Conservation (phyloP, 768 basidiomycete species). For the Astraeus odoratus region DNA sequence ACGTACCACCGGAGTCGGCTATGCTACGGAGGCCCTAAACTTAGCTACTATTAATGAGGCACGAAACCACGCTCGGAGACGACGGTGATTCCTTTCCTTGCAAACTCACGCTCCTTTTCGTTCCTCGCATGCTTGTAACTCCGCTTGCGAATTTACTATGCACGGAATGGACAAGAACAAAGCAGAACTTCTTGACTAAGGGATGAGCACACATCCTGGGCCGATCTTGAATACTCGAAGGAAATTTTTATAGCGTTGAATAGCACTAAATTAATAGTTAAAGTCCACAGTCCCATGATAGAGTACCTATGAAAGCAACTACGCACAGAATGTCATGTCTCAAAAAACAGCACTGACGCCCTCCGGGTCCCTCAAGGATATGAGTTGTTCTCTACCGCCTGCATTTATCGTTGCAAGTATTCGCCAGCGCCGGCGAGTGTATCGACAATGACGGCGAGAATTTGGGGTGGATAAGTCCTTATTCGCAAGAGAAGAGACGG, state of each 20-base stretch:
- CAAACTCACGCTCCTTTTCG: conserved; percentile 64
- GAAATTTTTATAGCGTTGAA: conserved; percentile 74
- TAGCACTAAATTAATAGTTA: conserved; percentile 43
- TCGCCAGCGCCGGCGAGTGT: conserved; percentile 60
- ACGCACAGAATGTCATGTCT: conserved; percentile 80
- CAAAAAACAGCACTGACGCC: conserved; percentile 63
- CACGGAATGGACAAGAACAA: conserved; percentile 38
- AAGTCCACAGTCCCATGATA: background rate
- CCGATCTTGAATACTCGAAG: conserved; percentile 42
- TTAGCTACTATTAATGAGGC: conserved; percentile 68
- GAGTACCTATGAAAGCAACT: background rate
- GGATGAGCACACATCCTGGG: conserved; percentile 33
- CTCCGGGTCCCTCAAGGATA: conserved; percentile 54
- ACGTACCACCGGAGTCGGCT: conserved; percentile 2
- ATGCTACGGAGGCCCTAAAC: conserved; percentile 38
- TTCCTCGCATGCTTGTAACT: conserved; percentile 77
- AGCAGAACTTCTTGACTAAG: conserved; percentile 29
- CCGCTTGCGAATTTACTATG: conserved; percentile 60
- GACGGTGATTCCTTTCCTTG: conserved; percentile 42
- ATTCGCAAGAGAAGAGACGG: conserved; percentile 49
- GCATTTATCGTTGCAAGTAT: conserved; percentile 55
- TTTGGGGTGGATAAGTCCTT: conserved; percentile 10
- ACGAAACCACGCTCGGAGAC: conserved; percentile 52
- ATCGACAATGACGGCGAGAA: conserved; percentile 39
- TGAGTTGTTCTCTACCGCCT: conserved; percentile 54